A percentile compares a stretch with the other conserved stretches of the same genome.
Evolutionary conservation across 306 rosid species (phyloP).

Genomic region (Gleditsia sinensis): DNA sequence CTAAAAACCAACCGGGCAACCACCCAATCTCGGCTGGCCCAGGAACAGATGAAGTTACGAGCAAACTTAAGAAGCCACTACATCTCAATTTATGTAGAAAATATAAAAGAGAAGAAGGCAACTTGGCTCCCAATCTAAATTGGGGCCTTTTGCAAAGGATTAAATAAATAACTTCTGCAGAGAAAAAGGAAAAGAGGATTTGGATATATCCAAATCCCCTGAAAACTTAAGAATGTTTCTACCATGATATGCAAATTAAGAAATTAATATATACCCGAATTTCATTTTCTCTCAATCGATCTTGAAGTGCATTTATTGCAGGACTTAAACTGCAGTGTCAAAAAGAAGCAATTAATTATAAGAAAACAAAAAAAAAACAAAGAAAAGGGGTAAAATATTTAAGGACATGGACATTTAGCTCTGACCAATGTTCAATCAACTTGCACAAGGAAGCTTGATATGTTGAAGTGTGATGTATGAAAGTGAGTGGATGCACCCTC

Average conservation of each 20-base stretch:
- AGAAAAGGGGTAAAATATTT: constrained; percentile 7
- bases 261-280: constrained; percentile 66
- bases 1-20: too few species aligned
- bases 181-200: neutral
- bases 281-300: constrained; percentile 86
- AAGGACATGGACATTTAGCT: constrained; percentile 27
- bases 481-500: constrained; percentile 89
- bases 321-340: constrained; percentile 84
- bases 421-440: constrained; percentile 95
- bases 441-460: constrained; percentile 99
- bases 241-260: constrained; percentile 26
- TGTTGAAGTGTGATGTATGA: constrained; percentile 91
- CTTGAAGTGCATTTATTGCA: constrained; percentile 84
- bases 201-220: neutral
- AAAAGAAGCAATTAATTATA: constrained; percentile 28
- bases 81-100: neutral
- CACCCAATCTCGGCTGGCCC: too few species aligned
- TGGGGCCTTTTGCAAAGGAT: neutral
- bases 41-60: too few species aligned
- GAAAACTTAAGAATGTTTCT: constrained; percentile 10
- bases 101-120: constrained; percentile 21
- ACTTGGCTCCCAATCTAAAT: constrained; percentile 14
- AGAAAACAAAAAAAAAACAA: neutral
- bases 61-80: neutral
- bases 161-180: neutral